Conservation (phyloP, 2,329 filamentous ascomycete genomes). For the Aspergillus terreus region DNA sequence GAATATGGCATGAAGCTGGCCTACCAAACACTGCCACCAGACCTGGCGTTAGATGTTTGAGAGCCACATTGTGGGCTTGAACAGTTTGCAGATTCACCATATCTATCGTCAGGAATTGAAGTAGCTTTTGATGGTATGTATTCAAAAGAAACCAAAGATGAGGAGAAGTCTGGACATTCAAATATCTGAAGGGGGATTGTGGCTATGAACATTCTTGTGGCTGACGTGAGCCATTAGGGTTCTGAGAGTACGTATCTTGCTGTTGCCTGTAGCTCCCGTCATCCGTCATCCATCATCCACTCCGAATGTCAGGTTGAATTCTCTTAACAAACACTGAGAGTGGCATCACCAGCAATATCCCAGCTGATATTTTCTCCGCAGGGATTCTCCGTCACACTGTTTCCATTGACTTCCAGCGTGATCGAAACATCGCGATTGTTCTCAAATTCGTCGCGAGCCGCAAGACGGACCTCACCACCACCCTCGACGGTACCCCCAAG, state of each 20-base stretch:
- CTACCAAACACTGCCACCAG: slow-evolving; percentile 18
- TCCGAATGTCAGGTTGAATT: no score
- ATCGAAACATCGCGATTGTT: slow-evolving; percentile 7
- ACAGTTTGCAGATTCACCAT: slow-evolving; percentile 17
- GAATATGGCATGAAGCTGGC: slow-evolving; percentile 36
- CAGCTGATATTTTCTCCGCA: slow-evolving; percentile 11
- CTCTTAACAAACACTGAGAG: slow-evolving; percentile 4
- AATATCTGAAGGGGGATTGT: no score
- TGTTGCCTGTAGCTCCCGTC: not conserved
- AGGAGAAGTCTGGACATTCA: no score
- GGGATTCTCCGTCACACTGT: slow-evolving; percentile 6
- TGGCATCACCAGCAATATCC: slow-evolving; percentile 9
- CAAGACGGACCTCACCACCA: slow-evolving; percentile 7
- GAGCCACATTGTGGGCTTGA: slow-evolving; percentile 17
- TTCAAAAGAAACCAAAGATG: no score
- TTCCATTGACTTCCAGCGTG: slow-evolving; percentile 5
- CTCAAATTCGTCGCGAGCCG: slow-evolving; percentile 9
- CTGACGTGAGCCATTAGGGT: not conserved
- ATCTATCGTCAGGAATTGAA: not conserved
- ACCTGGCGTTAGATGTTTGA: slow-evolving; percentile 12
- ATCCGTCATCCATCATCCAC: not conserved
- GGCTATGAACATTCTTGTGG: not conserved
- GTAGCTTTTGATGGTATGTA: no score
- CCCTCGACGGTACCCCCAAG: slow-evolving; percentile 6
- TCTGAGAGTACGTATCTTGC: no score